Evolutionary conservation across 768 basidiomycete genomes (phyloP).

Genomic region (Amanita molliuscula): DNA sequence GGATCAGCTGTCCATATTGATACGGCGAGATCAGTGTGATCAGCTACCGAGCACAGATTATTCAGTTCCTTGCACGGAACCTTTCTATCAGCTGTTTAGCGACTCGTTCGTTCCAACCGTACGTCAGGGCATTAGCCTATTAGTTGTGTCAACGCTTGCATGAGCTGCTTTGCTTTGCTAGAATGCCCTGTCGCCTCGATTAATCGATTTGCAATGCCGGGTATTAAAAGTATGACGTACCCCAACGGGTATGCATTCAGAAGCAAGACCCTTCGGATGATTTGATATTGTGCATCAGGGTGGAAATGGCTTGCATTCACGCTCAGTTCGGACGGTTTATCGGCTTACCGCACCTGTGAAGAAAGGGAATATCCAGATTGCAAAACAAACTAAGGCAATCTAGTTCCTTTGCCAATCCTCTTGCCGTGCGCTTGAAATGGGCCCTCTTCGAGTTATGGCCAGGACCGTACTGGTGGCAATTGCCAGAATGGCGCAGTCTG

Average conservation of each 20-base stretch:
- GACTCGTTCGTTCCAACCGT: constrained; percentile 10
- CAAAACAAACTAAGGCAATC: background rate
- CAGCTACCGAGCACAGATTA: too few species aligned
- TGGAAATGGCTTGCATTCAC: background rate
- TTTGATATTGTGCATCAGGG: background rate
- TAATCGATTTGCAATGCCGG: constrained; percentile 9
- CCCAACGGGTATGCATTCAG: constrained; percentile 11
- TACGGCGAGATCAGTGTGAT: too few species aligned
- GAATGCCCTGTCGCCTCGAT: constrained; percentile 9
- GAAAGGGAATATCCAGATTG: constrained; percentile 2
- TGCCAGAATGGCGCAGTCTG: constrained; percentile 7
- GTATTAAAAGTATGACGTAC: constrained; percentile 11
- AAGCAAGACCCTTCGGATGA: constrained; percentile 5
- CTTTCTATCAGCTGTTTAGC: constrained; percentile 3
- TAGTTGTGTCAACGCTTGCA: constrained; percentile 10
- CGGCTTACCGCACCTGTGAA: constrained; percentile 2
- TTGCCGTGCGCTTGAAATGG: background rate
- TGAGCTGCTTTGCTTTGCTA: constrained; percentile 4
- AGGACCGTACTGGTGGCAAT: constrained; percentile 2
- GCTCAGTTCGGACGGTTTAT: background rate
- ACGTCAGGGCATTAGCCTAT: constrained; percentile 10
- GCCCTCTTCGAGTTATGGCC: background rate
- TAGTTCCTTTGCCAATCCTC: background rate
- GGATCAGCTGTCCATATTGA: too few species aligned
- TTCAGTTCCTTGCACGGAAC: background rate